Base-by-base conservation (phyloP, 352 stramenopile species). In the Globisporangium spiculum region DNA sequence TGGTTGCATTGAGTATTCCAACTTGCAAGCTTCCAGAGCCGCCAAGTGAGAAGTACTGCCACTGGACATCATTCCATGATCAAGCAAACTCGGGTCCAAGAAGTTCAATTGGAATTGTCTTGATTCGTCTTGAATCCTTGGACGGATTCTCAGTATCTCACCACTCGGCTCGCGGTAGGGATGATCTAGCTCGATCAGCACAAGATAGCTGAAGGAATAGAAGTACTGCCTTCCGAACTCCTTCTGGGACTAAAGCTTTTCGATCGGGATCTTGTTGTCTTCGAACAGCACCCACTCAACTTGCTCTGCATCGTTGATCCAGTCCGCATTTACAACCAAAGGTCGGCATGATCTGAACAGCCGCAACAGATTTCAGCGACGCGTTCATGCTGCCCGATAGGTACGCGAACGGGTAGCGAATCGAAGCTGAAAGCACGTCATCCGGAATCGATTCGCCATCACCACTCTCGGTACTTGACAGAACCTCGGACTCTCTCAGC, bases 241-340 rank as follows among this genome's bases (percentile, higher is more conserved):
- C 7, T 18, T 2, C 52, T 66, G 32, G 12, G 26, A 38, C 61
- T 0, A 50, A 2, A 60, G 4, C 12, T 6, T 36, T 5, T 34
- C 36, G 20, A 60, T 30, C 2, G 4, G 27, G 30, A 36, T 24
- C 61, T 66, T 66, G 24, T 50, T n/a, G 32, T 52, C 20, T 48
- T 18, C 46, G 24, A 66, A 60, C 2, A 66, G 20, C 61, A 66
- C 46, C 46, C 30, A 66, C 48, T 66, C 34, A 30, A 66, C 34
- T 9, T 24, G 30, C n/a, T 58, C 27, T 9, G 1, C 9, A 18
- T 44, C 36, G n/a, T 4, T n/a, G 18, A 59, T n/a, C 61, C 61
- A 66, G 4, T 52, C 48, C 1, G 8, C 30, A 22, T 60, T 66
- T 14, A n/a, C 36, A 20, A 66, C 3, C 8, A 66, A 14, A 12